A percentile compares a stretch with the other conserved stretches of the same genome.
phyloP scores from a whole-genome alignment of 805 yeast species.

The Lipomyces yamadae region DNA sequence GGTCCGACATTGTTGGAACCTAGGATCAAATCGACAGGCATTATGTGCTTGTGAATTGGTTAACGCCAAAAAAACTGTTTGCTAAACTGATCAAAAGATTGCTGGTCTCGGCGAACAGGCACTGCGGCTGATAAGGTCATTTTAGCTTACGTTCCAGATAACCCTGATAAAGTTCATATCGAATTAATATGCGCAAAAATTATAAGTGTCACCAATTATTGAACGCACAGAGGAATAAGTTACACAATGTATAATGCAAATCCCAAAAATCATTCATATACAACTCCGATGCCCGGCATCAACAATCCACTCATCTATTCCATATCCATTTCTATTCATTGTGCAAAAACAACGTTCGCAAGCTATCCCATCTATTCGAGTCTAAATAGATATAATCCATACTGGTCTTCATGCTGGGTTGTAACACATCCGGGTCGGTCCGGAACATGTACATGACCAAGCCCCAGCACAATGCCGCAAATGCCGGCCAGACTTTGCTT shows the following conservation, averaged over 20 bases:
- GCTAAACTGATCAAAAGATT: too few species aligned
- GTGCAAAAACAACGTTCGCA: slow-evolving; percentile 52
- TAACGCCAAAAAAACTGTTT: neutral
- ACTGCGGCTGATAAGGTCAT: too few species aligned
- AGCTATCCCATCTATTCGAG: slow-evolving; percentile 55
- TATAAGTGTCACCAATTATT: neutral
- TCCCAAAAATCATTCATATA: neutral
- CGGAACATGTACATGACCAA: slow-evolving; percentile 72
- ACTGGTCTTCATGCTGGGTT: slow-evolving; percentile 65
- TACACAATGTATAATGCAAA: neutral
- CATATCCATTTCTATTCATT: slow-evolving; percentile 15
- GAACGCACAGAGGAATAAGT: neutral
- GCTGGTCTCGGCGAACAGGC: too few species aligned
- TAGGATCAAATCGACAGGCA: slow-evolving; percentile 25
- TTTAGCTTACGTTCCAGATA: too few species aligned
- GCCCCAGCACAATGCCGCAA: slow-evolving; percentile 74
- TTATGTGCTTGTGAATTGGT: neutral
- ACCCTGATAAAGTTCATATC: too few species aligned
- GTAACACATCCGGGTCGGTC: slow-evolving; percentile 64
- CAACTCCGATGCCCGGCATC: neutral
- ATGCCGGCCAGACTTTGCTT: slow-evolving; percentile 57
- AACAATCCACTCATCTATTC: neutral
- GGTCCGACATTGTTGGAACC: slow-evolving; percentile 31
- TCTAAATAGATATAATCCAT: slow-evolving; percentile 76
- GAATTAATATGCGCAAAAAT: neutral